A percentile compares a stretch with the other conserved stretches of the same genome.
phyloP scores from a whole-genome alignment of 75 land plant genomes.

The Cupressus sempervirens region DNA sequence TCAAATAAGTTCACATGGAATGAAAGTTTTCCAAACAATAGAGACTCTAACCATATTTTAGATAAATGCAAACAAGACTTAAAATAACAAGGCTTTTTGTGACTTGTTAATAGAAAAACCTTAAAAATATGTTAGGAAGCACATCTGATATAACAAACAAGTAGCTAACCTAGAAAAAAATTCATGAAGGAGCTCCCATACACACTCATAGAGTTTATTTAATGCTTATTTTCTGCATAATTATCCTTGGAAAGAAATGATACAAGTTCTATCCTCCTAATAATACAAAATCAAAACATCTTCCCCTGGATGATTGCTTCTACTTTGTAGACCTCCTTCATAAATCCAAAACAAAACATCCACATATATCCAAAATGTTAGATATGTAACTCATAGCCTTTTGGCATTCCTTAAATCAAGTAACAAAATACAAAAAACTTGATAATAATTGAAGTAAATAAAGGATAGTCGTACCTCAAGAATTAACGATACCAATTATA shows the following conservation, averaged over 20 bases:
- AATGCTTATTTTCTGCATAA: not conserved
- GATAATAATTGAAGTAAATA: not conserved
- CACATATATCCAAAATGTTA: no score
- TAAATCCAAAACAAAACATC: constrained; percentile 83
- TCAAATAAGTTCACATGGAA: not conserved
- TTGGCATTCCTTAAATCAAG: no score
- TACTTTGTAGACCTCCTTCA: constrained; percentile 77
- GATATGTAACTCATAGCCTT: no score
- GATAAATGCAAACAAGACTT: not conserved
- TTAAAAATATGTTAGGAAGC: not conserved
- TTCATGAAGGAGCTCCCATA: not conserved
- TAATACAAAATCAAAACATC: constrained; percentile 24
- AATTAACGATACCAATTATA: not conserved
- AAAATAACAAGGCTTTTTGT: not conserved
- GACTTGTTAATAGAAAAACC: not conserved
- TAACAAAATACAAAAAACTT: no score
- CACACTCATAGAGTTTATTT: not conserved
- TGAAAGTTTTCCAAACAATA: not conserved
- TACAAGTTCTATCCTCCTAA: not conserved
- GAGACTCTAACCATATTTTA: not conserved
- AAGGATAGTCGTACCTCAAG: not conserved
- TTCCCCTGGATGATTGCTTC: constrained; percentile 76
- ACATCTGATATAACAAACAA: not conserved
- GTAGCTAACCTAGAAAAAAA: not conserved
- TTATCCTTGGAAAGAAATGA: not conserved